phyloP scores from a whole-genome alignment of 1,284 basidiomycete species.

The Phaffia rhodozyma region DNA sequence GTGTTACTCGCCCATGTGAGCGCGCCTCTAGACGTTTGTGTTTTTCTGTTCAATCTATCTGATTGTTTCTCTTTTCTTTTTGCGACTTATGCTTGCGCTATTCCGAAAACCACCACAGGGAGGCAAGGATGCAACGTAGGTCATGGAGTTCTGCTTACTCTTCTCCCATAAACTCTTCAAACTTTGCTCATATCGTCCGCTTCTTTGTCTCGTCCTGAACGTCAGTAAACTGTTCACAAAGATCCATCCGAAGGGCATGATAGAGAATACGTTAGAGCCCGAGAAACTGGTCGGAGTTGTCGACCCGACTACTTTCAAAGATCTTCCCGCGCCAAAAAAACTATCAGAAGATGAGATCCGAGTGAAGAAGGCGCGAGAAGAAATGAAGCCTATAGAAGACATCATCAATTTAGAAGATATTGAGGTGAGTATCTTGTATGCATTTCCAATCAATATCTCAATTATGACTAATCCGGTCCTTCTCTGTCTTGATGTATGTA shows the following conservation, averaged over 20 bases:
- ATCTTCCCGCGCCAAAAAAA: conserved; percentile 37
- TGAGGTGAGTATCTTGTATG: conserved; percentile 25
- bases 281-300: conserved; percentile 61
- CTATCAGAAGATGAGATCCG: conserved; percentile 60
- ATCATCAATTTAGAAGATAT: conserved; percentile 66
- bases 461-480: background rate
- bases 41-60: too few relatives aligned
- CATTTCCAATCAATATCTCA: background rate
- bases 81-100: too few relatives aligned
- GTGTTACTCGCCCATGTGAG: conserved; percentile 42
- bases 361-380: conserved; percentile 49
- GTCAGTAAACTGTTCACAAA: conserved; percentile 37
- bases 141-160: conserved; percentile 2
- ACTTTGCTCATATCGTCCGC: background rate
- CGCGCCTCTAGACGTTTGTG: too few relatives aligned
- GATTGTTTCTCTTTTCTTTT: too few relatives aligned
- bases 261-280: conserved; percentile 33
- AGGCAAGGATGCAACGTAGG: conserved; percentile 47
- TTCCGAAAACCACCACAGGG: too few relatives aligned
- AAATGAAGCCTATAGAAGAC: conserved; percentile 49
- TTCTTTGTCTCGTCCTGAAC: background rate
- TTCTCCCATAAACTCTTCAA: background rate
- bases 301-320: conserved; percentile 43
- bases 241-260: conserved; percentile 37
- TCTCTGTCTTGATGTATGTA: conserved; percentile 21